Conservation (phyloP, 805 yeast species). For the Kluyveromyces starmeri region DNA sequence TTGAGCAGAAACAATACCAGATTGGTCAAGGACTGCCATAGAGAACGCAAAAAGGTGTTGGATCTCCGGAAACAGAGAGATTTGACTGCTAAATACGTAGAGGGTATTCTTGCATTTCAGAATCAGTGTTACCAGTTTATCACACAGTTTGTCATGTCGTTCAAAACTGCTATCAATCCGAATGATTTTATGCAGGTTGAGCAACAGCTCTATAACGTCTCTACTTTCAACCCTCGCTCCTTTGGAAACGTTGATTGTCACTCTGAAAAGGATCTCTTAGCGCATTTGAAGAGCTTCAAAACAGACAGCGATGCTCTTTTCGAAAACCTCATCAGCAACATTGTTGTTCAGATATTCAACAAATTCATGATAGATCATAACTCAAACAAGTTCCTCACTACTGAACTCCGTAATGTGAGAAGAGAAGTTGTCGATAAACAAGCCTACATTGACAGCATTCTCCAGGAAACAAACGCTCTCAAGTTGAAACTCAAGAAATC, state of each 20-base stretch:
- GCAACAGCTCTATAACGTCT: slow-evolving; percentile 6
- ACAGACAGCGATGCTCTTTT: slow-evolving; percentile 11
- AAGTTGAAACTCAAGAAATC: slow-evolving; percentile 2
- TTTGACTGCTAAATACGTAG: slow-evolving; percentile 11
- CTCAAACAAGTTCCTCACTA: slow-evolving; percentile 18
- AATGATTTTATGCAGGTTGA: slow-evolving; percentile 16
- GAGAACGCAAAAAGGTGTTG: slow-evolving; percentile 20
- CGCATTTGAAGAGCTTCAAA: slow-evolving; percentile 8
- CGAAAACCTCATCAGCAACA: slow-evolving; percentile 14
- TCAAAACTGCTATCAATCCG: slow-evolving; percentile 14
- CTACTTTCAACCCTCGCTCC: slow-evolving; percentile 5
- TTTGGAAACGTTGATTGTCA: slow-evolving; percentile 1
- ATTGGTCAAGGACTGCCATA: slow-evolving; percentile 15
- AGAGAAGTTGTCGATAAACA: slow-evolving; percentile 11
- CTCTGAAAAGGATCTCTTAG: slow-evolving; percentile 5
- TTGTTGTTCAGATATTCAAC: slow-evolving; percentile 18
- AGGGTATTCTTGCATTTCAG: slow-evolving; percentile 16
- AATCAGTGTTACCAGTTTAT: slow-evolving; percentile 22
- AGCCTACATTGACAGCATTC: slow-evolving; percentile 7
- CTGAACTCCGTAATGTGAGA: slow-evolving; percentile 15
- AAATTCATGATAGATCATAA: slow-evolving; percentile 18
- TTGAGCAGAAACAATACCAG: slow-evolving; percentile 8
- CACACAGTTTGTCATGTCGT: slow-evolving; percentile 22
- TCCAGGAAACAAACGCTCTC: slow-evolving; percentile 5
- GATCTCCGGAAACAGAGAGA: slow-evolving; percentile 17